Evolutionary conservation across 306 rosid genomes (phyloP).

Genomic region (Dalbergia cochinchinensis): DNA sequence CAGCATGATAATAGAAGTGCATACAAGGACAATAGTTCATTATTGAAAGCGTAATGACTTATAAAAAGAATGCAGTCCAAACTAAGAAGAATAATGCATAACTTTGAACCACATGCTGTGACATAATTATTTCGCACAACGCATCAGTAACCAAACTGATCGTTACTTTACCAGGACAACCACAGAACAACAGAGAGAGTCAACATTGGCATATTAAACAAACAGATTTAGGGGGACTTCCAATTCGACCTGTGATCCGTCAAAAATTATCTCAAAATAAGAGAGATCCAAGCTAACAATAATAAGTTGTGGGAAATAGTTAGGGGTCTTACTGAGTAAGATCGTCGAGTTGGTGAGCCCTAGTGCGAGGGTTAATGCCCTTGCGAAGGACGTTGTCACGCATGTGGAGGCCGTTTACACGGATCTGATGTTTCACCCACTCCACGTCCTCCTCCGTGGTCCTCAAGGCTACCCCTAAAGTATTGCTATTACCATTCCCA

Average conservation of each 20-base stretch:
- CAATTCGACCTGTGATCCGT: too few species aligned
- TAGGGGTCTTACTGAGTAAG: constrained; percentile 56
- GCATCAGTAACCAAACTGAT: too few species aligned
- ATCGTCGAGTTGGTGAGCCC: constrained; percentile 83
- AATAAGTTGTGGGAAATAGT: too few species aligned
- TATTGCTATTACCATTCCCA: too few species aligned
- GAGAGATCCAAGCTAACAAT: too few species aligned
- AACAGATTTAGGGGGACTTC: too few species aligned
- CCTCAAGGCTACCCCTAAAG: background rate
- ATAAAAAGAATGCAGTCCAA: background rate
- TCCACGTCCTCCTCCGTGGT: constrained; percentile 72
- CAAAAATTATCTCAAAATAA: too few species aligned
- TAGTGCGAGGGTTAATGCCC: constrained; percentile 85
- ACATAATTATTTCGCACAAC: background rate
- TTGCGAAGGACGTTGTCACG: constrained; percentile 80
- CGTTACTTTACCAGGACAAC: too few species aligned
- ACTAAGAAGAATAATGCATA: background rate
- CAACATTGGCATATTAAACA: too few species aligned
- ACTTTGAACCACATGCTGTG: background rate
- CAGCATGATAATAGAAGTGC: background rate
- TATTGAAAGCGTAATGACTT: background rate
- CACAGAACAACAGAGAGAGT: too few species aligned
- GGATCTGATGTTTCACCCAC: constrained; percentile 79
- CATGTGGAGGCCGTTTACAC: constrained; percentile 72
- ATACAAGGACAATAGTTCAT: background rate